These are phyloP conservation scores for Sechiopsis laciniata DNA, from an alignment of 306 rosid genomes.

Conservation along the genomic window DNA sequence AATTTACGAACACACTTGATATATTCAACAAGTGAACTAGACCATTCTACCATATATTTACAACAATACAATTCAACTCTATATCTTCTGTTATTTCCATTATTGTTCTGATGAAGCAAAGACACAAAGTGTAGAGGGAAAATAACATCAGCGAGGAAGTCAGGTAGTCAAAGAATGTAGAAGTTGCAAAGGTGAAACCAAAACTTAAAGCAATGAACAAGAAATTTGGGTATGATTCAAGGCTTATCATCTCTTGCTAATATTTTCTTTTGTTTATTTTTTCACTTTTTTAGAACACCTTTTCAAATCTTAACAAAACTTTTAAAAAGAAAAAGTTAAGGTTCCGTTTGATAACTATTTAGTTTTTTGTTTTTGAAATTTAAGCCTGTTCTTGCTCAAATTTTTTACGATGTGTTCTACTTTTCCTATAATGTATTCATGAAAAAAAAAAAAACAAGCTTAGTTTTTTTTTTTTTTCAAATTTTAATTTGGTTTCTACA, in stretches of 20 bases:
- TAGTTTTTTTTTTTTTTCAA: no score
- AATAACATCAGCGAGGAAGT: conserved; percentile 71
- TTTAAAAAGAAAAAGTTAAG: background rate
- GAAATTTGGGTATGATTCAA: conserved; percentile 97
- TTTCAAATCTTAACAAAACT: background rate
- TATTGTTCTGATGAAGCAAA: conserved; percentile 71
- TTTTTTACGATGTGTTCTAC: no score
- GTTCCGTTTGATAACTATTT: no score
- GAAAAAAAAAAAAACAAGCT: no score
- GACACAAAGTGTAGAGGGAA: conserved; percentile 93
- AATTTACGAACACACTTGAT: no score
- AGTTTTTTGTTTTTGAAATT: no score
- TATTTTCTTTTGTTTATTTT: background rate
- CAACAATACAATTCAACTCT: conserved; percentile 15
- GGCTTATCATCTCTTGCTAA: conserved; percentile 94
- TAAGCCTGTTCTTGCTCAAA: no score
- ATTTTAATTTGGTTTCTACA: no score
- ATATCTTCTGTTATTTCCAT: background rate
- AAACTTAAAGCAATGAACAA: conserved; percentile 90
- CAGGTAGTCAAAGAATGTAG: conserved; percentile 86
- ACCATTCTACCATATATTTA: conserved; percentile 25
- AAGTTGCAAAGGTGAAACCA: conserved; percentile 80
- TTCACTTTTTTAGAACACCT: background rate
- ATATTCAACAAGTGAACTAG: no score
- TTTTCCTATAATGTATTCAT: no score